phyloP scores from a whole-genome alignment of 2,329 filamentous ascomycete species.

The Alternaria novae-zelandiae region DNA sequence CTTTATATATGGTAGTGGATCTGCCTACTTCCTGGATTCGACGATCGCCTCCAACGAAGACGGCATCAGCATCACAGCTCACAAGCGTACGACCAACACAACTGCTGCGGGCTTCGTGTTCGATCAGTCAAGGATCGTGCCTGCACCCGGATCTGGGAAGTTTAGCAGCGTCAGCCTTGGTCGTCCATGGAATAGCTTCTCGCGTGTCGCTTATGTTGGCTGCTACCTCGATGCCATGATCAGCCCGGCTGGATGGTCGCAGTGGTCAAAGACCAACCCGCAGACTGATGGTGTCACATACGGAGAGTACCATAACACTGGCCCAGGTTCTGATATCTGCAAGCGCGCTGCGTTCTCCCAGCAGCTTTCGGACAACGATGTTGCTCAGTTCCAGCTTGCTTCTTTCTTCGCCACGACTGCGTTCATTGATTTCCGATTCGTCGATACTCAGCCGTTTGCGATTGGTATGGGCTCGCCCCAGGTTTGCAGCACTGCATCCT shows the following conservation, averaged over 20 bases:
- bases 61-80: conserved; percentile 45
- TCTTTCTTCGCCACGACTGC: conserved; percentile 51
- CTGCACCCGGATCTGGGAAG: conserved; percentile 33
- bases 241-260: conserved; percentile 26
- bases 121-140: conserved; percentile 45
- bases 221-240: conserved; percentile 29
- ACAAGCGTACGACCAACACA: conserved; percentile 49
- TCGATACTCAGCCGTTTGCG: conserved; percentile 48
- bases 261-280: conserved; percentile 26
- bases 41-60: conserved; percentile 49
- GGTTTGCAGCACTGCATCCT: conserved; percentile 26
- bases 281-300: conserved; percentile 26
- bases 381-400: conserved; percentile 49
- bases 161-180: conserved; percentile 40
- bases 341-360: conserved; percentile 46
- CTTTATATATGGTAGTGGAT: conserved; percentile 54
- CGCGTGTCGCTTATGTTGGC: conserved; percentile 25
- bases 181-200: conserved; percentile 28
- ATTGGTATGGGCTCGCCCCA: conserved; percentile 40
- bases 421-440: conserved; percentile 53
- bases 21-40: conserved; percentile 53
- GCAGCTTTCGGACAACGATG: conserved; percentile 45
- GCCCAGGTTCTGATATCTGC: conserved; percentile 42
- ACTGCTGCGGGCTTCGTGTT: conserved; percentile 49
- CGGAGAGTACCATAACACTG: conserved; percentile 48